Percentiles rank a stretch among this genome's conserved stretches.
Evolutionary conservation across 768 basidiomycete genomes (phyloP).

Genomic region (Termitomyces sp.): DNA sequence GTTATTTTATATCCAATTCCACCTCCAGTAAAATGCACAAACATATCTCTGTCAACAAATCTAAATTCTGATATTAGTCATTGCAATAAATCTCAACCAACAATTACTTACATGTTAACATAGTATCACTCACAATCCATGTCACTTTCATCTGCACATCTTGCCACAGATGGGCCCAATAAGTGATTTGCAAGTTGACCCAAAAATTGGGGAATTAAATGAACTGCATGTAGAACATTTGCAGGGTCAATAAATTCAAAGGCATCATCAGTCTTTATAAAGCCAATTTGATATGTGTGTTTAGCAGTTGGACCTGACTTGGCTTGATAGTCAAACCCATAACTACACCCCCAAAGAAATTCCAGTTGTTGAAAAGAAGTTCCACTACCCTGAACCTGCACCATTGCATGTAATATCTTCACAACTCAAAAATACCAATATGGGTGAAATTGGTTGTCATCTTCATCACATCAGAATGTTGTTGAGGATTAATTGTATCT

Average conservation of each 20-base stretch:
- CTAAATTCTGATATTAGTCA: no score
- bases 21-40: no score
- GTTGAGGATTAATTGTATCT: no score
- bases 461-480: no score
- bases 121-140: not conserved
- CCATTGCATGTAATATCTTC: conserved; percentile 28
- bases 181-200: not conserved
- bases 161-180: not conserved
- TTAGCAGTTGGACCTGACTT: conserved; percentile 10
- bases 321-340: conserved; percentile 14
- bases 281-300: not conserved
- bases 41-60: no score
- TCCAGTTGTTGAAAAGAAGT: conserved; percentile 10
- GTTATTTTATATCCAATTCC: no score
- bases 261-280: not conserved
- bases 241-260: not conserved
- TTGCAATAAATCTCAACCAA: not conserved
- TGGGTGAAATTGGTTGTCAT: conserved; percentile 10
- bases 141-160: not conserved
- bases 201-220: not conserved
- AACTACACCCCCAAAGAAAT: conserved; percentile 28
- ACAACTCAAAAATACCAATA: conserved; percentile 30
- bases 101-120: no score
- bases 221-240: not conserved
- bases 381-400: conserved; percentile 10